Evolutionary conservation across 1,139 yeast genomes (phyloP).

Genomic region (Scheffersomyces lignicola): DNA sequence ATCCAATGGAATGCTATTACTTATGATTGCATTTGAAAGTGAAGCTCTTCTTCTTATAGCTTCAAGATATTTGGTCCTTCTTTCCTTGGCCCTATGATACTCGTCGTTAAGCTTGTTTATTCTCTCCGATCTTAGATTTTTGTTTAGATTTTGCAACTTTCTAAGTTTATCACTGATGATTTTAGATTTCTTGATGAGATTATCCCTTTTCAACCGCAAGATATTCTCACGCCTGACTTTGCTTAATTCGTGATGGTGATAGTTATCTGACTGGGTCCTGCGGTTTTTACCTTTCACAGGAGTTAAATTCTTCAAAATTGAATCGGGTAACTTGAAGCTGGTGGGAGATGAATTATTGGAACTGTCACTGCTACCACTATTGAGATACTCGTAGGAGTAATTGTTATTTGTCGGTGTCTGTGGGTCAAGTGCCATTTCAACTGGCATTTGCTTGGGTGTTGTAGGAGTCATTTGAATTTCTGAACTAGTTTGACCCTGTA

Average conservation of each 20-base stretch:
- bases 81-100: constrained; percentile 17
- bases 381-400: constrained; percentile 3
- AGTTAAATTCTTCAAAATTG: constrained; percentile 19
- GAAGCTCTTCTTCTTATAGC: constrained; percentile 16
- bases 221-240: constrained; percentile 6
- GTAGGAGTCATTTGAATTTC: too few species aligned
- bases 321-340: constrained; percentile 18
- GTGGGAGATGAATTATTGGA: constrained; percentile 5
- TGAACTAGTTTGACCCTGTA: too few species aligned
- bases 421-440: too few species aligned
- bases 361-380: constrained; percentile 1
- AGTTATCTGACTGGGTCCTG: neutral
- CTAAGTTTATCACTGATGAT: constrained; percentile 14
- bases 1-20: too few species aligned
- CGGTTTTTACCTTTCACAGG: constrained; percentile 15
- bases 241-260: neutral
- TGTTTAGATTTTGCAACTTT: constrained; percentile 13
- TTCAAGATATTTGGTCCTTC: constrained; percentile 18
- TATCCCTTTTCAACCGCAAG: constrained; percentile 11
- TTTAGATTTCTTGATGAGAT: constrained; percentile 15
- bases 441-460: too few species aligned
- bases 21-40: neutral
- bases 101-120: constrained; percentile 12
- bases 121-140: constrained; percentile 9
- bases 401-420: neutral